These are phyloP conservation scores for Cicer chorassanicum DNA, from an alignment of 306 rosid genomes.

Conservation along the genomic window DNA sequence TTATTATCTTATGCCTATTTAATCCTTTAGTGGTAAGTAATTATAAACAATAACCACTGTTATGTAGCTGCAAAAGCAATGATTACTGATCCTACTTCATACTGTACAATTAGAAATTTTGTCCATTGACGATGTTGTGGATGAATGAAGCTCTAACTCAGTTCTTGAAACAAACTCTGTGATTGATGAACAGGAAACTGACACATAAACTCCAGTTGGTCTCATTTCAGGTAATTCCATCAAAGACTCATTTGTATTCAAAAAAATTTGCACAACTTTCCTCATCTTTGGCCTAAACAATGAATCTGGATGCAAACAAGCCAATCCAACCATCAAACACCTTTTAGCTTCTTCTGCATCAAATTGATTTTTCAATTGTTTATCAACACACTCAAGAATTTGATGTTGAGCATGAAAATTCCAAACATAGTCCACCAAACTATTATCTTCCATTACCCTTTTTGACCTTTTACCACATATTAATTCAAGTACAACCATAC, in stretches of 20 bases:
- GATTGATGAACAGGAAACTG: constrained; percentile 51
- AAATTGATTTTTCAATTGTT: constrained; percentile 34
- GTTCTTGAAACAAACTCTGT: constrained; percentile 41
- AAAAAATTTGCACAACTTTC: constrained; percentile 56
- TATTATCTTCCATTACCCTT: constrained; percentile 46
- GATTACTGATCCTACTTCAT: constrained; percentile 5
- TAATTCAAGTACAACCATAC: constrained; percentile 66
- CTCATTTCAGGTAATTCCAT: constrained; percentile 51
- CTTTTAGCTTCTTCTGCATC: constrained; percentile 57
- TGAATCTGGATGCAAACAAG: constrained; percentile 60
- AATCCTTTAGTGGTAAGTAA: background rate
- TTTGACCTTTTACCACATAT: constrained; percentile 62
- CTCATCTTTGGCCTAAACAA: constrained; percentile 58
- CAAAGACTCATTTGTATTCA: constrained; percentile 54
- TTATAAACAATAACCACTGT: background rate
- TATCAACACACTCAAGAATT: constrained; percentile 57
- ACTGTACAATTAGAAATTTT: background rate
- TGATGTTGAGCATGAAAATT: constrained; percentile 44
- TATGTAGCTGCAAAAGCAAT: background rate
- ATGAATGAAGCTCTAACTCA: background rate
- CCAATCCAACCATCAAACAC: constrained; percentile 59
- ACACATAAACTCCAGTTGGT: constrained; percentile 51
- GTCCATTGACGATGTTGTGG: constrained; percentile 22
- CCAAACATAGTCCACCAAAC: constrained; percentile 62
- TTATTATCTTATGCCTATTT: no score